Percentiles rank a stretch among this genome's conserved stretches.
Evolutionary conservation across 495 filamentous ascomycete species (phyloP).

Genomic region (Hypoxylon cercidicola): DNA sequence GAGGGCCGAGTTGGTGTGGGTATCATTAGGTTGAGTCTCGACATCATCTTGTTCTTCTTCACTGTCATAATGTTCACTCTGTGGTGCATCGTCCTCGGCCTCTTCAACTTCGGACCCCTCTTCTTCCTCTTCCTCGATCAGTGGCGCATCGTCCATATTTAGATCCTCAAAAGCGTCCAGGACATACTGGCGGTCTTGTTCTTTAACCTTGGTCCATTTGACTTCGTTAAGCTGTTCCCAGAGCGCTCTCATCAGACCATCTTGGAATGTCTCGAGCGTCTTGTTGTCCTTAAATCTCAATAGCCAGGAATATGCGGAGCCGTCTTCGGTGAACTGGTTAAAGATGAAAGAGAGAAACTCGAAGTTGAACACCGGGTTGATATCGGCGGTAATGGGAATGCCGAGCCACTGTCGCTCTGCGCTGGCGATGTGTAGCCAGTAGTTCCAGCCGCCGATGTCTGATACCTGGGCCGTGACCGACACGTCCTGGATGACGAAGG

Average conservation of each 20-base stretch:
- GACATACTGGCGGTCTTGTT: slow-evolving; percentile 92
- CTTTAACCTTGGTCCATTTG: slow-evolving; percentile 93
- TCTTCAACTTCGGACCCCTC: slow-evolving; percentile 72
- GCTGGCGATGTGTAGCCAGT: slow-evolving; percentile 91
- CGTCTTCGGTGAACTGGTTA: slow-evolving; percentile 90
- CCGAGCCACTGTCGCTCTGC: slow-evolving; percentile 87
- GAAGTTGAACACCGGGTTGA: slow-evolving; percentile 99
- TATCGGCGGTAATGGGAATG: slow-evolving; percentile 83
- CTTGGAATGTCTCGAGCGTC: slow-evolving; percentile 87
- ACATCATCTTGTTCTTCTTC: slow-evolving; percentile 94
- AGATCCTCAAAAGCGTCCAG: slow-evolving; percentile 96
- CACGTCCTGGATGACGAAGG: slow-evolving; percentile 83
- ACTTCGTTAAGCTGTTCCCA: slow-evolving; percentile 97
- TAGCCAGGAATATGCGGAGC: slow-evolving; percentile 94
- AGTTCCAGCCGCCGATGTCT: slow-evolving; percentile 91
- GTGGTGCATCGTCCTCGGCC: slow-evolving; percentile 69
- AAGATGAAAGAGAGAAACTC: slow-evolving; percentile 98
- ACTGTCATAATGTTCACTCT: slow-evolving; percentile 77
- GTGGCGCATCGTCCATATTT: slow-evolving; percentile 85
- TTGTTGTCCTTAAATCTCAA: slow-evolving; percentile 87
- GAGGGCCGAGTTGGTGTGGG: slow-evolving; percentile 90
- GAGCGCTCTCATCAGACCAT: slow-evolving; percentile 91
- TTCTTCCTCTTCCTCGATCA: slow-evolving; percentile 67
- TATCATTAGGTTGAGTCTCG: slow-evolving; percentile 74
- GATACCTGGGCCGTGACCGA: slow-evolving; percentile 80